These are phyloP conservation scores for Endocladia muricata DNA, from an alignment of 31 red algal species.

Conservation along the genomic window DNA sequence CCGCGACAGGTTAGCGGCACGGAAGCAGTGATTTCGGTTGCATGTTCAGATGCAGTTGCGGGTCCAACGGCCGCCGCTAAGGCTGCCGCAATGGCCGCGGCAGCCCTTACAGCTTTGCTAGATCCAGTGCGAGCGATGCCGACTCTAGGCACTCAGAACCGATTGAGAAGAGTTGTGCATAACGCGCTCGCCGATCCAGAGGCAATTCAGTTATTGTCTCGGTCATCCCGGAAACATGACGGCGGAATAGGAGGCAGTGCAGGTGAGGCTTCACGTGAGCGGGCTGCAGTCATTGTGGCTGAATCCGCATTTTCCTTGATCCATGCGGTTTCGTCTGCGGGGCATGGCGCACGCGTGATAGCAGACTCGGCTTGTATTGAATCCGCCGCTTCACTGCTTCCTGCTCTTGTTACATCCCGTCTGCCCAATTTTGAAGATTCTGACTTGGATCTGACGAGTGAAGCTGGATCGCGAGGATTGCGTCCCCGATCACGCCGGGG, in stretches of 20 bases:
- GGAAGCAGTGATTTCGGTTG: conserved; percentile 38
- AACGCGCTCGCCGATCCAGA: conserved; percentile 11
- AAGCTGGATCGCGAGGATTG: not conserved
- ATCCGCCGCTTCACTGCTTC: conserved; percentile 32
- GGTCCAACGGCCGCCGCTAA: conserved; percentile 41
- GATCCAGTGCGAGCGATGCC: conserved; percentile 42
- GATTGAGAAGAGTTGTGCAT: conserved; percentile 52
- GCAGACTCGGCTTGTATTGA: conserved; percentile 60
- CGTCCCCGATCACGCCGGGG: too few species aligned
- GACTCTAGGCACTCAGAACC: conserved; percentile 53
- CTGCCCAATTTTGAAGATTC: not conserved
- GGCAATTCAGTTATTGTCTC: conserved; percentile 11
- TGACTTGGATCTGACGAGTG: not conserved
- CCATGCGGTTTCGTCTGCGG: conserved; percentile 48
- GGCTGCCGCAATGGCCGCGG: conserved; percentile 47
- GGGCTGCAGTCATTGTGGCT: conserved; percentile 49
- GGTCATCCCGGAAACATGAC: conserved; percentile 1
- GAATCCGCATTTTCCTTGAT: conserved; percentile 59
- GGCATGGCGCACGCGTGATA: conserved; percentile 50
- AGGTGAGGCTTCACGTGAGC: conserved; percentile 3
- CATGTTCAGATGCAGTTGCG: conserved; percentile 64
- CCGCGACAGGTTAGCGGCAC: conserved; percentile 56
- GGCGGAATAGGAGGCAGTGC: not conserved
- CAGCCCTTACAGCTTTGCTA: conserved; percentile 31
- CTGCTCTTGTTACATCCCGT: not conserved